Base-by-base conservation (phyloP, 371 early-diverging fungal species). In the Lichtheimia hyalospora region DNA sequence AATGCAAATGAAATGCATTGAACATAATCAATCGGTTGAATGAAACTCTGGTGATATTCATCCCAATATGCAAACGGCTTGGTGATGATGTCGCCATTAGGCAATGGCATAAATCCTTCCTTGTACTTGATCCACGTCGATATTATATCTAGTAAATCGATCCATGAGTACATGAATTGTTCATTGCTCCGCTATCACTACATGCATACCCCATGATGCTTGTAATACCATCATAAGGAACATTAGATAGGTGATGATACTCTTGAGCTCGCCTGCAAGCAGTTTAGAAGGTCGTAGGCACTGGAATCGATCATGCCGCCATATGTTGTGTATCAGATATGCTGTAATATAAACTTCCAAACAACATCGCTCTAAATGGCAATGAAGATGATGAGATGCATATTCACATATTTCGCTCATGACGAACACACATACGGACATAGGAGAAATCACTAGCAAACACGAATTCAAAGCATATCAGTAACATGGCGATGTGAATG, bases 51-150 rank as follows among this genome's bases (percentile, higher is more conserved):
- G 59, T 81, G 63, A 10, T 71, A 48, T 18, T 50, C 14, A 3
- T 73, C 52, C 83, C 81, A 83, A 20, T 42, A 53, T 14, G 52
- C 18, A 50, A 63, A 73, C 14, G 83, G 81, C 34, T 69, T 77
- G 20, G 54, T 52, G 6, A 74, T 68, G 28, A 74, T 68, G 14
- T 54, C 23, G 1, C 49, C 61, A 34, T 62, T 66, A 13, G 40
- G n/a, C 1, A 69, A 64, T 7, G 23, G 16, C 6, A 67, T 53
- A 25, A 72, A 83, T 18, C 77, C 75, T 54, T 77, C 79, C 1
- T 52, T 50, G 28, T 83, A 83, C 58, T 77, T 81, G 28, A 83
- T 79, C 64, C 62, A 79, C n/a, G 79, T 73, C 23, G 77, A 79
- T 43, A 58, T 54, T 6, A 70, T 51, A 60, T 79, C 77, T 76